Evolutionary conservation across 768 basidiomycete genomes (phyloP), one percentile per base, ranked within the genome.

Genomic region (Boletellus sp.): DNA sequence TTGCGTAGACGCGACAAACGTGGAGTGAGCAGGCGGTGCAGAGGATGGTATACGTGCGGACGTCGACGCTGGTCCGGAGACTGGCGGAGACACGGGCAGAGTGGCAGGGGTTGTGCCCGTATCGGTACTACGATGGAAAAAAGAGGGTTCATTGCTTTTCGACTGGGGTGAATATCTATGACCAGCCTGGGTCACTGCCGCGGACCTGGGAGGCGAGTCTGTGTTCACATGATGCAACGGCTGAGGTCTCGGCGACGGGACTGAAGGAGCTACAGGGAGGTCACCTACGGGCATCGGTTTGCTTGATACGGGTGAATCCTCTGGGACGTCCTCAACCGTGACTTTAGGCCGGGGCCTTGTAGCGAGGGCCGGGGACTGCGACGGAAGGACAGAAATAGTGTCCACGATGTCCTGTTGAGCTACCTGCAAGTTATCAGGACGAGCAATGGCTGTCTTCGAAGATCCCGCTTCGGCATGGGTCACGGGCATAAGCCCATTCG

Each of bases 301-400:
- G 22, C 40, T 43, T 8, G 24, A 37, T 45, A 54, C 36, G 3
- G 55, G 57, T 9, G 51, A 49, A 42, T 64, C 59, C 44, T 67
- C 66, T 40, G 58, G 42, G 10, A 59, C 58, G 42, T 68, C 63
- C 46, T 69, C 66, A 6, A 68, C 35, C 5, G 61, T 66, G 44
- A 60, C 63, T 47, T 60, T 69, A 26, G 57, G 57, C 49, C 66
- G 63, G 23, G 45, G 15, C 42, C 42, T 51, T 36, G 52, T 43
- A 39, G 38, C 22, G 20, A 50, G 43, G 17, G 42, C 42, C 10
- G 42, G 49, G 17, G 56, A 44, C 20, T 55, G 55, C n/a, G 47
- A 37, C 4, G 60, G 49, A 39, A 48, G 31, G 35, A 42, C 34
- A 5, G 52, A 36, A 39, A 42, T 19, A 31, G 54, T 28, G 28